These are phyloP conservation scores for Austroboletus eburneus DNA, from an alignment of 768 basidiomycete genomes.

Conservation along the genomic window DNA sequence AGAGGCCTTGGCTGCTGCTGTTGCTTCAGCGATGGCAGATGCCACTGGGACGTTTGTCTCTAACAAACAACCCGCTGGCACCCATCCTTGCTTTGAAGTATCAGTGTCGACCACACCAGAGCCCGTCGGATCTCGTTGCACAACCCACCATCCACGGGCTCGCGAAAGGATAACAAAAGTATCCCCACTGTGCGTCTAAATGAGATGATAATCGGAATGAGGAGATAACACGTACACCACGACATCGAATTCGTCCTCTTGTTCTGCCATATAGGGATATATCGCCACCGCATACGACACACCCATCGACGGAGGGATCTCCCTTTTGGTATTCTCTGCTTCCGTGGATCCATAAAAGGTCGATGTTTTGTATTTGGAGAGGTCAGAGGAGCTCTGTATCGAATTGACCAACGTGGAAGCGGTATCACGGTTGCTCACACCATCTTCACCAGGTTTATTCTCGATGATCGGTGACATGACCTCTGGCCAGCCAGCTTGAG, in stretches of 20 bases:
- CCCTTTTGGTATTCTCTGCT: conserved; percentile 35
- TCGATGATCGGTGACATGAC: conserved; percentile 57
- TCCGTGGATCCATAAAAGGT: conserved; percentile 21
- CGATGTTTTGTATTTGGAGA: conserved; percentile 15
- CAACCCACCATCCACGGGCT: conserved; percentile 99
- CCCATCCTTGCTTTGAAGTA: conserved; percentile 87
- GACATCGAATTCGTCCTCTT: conserved; percentile 98
- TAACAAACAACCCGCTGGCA: conserved; percentile 93
- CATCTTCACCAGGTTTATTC: conserved; percentile 42
- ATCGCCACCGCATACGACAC: conserved; percentile 96
- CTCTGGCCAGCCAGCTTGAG: conserved; percentile 77
- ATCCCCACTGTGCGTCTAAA: conserved; percentile 57
- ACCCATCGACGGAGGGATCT: conserved; percentile 45
- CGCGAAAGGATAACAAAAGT: conserved; percentile 91
- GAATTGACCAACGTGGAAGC: conserved; percentile 30
- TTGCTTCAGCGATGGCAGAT: conserved; percentile 80
- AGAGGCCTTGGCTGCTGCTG: conserved; percentile 51
- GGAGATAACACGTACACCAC: conserved; percentile 64
- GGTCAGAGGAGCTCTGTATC: conserved; percentile 27
- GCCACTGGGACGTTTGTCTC: conserved; percentile 92
- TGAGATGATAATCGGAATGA: conserved; percentile 5
- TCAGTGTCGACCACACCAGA: conserved; percentile 75
- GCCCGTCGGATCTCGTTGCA: conserved; percentile 89
- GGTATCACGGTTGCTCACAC: conserved; percentile 36
- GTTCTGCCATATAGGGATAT: conserved; percentile 98